Conservation (phyloP, 805 yeast genomes). For the Lipomyces yamanashiensis region DNA sequence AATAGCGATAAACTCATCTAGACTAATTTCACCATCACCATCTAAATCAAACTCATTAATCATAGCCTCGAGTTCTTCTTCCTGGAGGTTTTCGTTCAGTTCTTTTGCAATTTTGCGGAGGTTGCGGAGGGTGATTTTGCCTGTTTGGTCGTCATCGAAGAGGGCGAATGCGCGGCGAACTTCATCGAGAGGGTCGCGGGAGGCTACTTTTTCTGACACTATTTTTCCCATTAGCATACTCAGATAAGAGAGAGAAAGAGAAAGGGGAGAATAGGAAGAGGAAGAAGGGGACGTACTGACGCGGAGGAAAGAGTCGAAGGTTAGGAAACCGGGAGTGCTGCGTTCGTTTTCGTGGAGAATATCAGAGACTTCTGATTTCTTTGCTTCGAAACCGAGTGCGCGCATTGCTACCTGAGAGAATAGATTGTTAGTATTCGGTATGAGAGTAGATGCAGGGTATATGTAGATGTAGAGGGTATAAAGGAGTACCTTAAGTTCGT, state of each 20-base stretch:
- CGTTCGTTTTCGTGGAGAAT: slow-evolving; percentile 81
- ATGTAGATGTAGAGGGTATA: background rate
- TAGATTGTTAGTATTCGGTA: background rate
- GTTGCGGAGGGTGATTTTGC: slow-evolving; percentile 78
- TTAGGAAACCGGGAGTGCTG: slow-evolving; percentile 70
- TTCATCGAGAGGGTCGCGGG: slow-evolving; percentile 92
- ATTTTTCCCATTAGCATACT: slow-evolving; percentile 9
- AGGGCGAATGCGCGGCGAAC: slow-evolving; percentile 85
- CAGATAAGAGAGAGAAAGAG: background rate
- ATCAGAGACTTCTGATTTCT: slow-evolving; percentile 78
- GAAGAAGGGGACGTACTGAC: slow-evolving; percentile 57
- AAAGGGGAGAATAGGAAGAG: slow-evolving; percentile 21
- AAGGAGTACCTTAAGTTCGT: slow-evolving; percentile 68
- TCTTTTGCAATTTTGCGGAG: slow-evolving; percentile 89
- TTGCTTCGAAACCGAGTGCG: slow-evolving; percentile 88
- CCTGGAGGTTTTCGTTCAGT: slow-evolving; percentile 87
- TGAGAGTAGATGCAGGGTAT: background rate
- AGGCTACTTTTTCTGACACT: slow-evolving; percentile 80
- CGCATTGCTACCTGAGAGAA: slow-evolving; percentile 73
- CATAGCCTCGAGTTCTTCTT: slow-evolving; percentile 94
- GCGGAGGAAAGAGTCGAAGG: slow-evolving; percentile 79
- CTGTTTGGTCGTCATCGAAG: slow-evolving; percentile 87
- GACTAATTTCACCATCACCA: slow-evolving; percentile 93
- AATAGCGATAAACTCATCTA: slow-evolving; percentile 86
- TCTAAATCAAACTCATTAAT: slow-evolving; percentile 90